Percentiles rank a stretch among this genome's conserved stretches.
Evolutionary conservation across 1,139 yeast genomes (phyloP).

Genomic region (Pneumocystis murina): DNA sequence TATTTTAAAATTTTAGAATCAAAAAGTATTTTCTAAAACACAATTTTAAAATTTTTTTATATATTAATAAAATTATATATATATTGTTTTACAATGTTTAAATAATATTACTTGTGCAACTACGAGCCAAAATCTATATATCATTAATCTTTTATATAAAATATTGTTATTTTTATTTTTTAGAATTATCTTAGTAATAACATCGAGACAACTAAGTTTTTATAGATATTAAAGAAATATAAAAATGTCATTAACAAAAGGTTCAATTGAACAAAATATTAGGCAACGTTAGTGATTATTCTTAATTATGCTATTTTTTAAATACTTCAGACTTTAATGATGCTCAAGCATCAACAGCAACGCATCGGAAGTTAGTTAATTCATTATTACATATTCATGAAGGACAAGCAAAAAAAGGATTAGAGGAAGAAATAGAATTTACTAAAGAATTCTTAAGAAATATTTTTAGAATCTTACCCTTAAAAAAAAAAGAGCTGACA

Average conservation of each 20-base stretch:
- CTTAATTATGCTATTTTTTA: background rate
- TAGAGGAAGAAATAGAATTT: background rate
- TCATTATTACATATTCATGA: background rate
- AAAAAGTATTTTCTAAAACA: background rate
- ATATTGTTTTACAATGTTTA: no score
- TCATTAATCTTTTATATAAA: no score
- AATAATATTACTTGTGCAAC: no score
- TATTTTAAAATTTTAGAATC: no score
- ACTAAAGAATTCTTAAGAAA: background rate
- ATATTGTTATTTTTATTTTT: no score
- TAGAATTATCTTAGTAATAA: no score
- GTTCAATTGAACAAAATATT: background rate
- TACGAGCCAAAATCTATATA: no score
- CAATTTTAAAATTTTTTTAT: background rate
- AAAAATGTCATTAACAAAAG: background rate
- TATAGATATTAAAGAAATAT: background rate
- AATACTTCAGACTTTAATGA: background rate
- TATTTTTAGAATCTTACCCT: conserved; percentile 35
- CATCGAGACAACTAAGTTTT: background rate
- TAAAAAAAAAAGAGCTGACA: conserved; percentile 53
- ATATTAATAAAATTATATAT: background rate
- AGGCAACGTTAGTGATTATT: background rate
- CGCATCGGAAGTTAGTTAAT: background rate
- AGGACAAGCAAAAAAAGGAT: background rate
- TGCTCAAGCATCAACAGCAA: background rate